Base-by-base conservation (phyloP, 2,329 filamentous ascomycete species). In the Septoria linicola region DNA sequence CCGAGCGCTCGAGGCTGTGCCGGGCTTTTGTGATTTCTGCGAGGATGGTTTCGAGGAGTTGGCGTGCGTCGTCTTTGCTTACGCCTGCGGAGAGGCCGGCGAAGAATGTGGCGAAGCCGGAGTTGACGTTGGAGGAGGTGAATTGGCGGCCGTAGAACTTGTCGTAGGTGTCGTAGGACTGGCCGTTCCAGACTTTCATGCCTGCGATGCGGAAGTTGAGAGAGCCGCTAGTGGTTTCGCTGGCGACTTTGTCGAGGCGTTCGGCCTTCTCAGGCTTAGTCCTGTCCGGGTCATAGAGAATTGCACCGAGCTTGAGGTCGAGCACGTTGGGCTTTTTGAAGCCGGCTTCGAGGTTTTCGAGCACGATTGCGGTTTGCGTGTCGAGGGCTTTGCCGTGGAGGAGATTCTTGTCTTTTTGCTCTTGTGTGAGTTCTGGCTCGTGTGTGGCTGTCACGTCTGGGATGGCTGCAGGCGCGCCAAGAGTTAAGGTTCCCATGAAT, bases 301-400 rank as follows among this genome's bases (percentile, higher is more conserved):
- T 81, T 42, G 84, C 80, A 36, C 93, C 93, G 16, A 99, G 81
- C 73, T 99, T 99, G 59, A 95, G 81, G 66, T 99, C 93, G 51
- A 99, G 76, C 6, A 99, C 89, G 62, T 96, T 97, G 5, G 93
- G 89, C 52, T 82, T 80, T 63, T 80, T 81, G 75, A 91, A 97
- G 1, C 89, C 89, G 58, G 81, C 80, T 0, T 89, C 84, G 5
- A 88, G 81, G 67, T 96, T 96, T 66, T 91, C 87, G 21, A 97
- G 76, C 10, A 95, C 90, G 14, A 96, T 84, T 2, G 88, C 88
- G 48, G 83, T 77, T 49, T 90, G 84, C 0, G 90, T 96, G 19
- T 82, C 78, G 54, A 97, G 70, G 58, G 81, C 91, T 55, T 76
- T 77, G 37, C 82, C 82, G 17, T 76, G 76, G 1, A 80, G 74